Evolutionary conservation across 2,329 filamentous ascomycete genomes (phyloP).

Genomic region (Aspergillus niger): DNA sequence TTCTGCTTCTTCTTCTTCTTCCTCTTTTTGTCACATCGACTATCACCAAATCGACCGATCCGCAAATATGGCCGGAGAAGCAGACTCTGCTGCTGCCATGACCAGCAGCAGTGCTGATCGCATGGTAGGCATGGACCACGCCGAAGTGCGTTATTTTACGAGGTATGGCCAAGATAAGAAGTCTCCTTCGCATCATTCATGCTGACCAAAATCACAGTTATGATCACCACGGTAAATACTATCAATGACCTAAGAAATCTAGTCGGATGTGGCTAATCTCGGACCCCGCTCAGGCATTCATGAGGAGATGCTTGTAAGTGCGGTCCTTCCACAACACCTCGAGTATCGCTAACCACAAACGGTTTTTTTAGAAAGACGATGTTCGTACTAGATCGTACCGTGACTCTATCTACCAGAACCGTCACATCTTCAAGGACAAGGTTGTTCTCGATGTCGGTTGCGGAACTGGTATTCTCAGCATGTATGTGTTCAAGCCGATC

Average conservation of each 20-base stretch:
- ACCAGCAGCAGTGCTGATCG: conserved; percentile 49
- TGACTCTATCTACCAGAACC: conserved; percentile 96
- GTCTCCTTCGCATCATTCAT: conserved; percentile 10
- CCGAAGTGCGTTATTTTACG: conserved; percentile 99
- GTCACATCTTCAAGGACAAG: conserved; percentile 89
- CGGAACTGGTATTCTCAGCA: conserved; percentile 96
- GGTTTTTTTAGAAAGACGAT: conserved; percentile 79
- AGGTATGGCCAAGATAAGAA: conserved; percentile 59
- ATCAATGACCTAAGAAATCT: conserved; percentile 20
- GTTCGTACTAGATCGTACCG: conserved; percentile 96
- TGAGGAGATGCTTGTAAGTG: conserved; percentile 93
- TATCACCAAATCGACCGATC: conserved; percentile 1
- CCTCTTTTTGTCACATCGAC: neutral
- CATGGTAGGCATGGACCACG: conserved; percentile 73
- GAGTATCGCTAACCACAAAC: conserved; percentile 6
- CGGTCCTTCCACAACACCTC: neutral
- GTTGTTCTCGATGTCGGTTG: conserved; percentile 96
- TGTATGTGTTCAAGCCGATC: conserved; percentile 59
- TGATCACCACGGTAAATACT: conserved; percentile 86
- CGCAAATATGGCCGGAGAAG: conserved; percentile 35
- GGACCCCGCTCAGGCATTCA: conserved; percentile 71
- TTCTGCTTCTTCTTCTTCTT: neutral
- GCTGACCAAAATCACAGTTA: conserved; percentile 63
- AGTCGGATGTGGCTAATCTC: conserved; percentile 26
- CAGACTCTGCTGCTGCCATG: conserved; percentile 28